These are phyloP conservation scores for Rhododendron williamsianum DNA, from an alignment of 148 eudicot genomes.

Conservation along the genomic window DNA sequence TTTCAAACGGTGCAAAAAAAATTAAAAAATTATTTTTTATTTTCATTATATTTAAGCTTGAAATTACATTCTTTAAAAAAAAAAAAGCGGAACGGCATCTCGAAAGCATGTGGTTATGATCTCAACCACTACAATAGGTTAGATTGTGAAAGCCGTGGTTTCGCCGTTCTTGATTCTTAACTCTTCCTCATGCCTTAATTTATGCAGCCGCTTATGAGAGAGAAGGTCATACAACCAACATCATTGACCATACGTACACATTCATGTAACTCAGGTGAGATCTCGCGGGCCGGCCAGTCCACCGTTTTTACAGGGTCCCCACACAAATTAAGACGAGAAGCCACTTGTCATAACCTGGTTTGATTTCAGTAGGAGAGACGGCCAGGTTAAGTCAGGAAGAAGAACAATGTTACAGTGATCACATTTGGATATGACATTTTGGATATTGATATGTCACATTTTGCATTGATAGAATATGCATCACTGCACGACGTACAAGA, in stretches of 20 bases:
- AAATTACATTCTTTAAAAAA: no score
- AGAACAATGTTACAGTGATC: no score
- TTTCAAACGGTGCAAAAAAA: no score
- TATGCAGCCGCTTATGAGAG: background rate
- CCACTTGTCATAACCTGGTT: constrained; percentile 9
- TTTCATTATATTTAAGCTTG: no score
- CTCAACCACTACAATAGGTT: background rate
- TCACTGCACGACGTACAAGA: no score
- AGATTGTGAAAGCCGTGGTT: background rate
- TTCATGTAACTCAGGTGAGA: background rate
- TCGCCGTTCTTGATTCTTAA: background rate
- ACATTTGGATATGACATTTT: no score
- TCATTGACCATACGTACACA: background rate
- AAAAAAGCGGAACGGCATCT: no score
- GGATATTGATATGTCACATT: no score
- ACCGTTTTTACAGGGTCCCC: constrained; percentile 22
- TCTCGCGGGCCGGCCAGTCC: constrained; percentile 22
- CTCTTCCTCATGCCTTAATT: background rate
- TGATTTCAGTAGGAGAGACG: background rate
- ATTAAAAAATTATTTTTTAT: no score
- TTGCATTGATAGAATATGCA: no score
- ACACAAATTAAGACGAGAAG: background rate
- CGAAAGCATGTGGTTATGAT: background rate
- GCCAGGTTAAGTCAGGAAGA: no score
- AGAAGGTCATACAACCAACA: background rate